Conservation (phyloP, 2,329 filamentous ascomycete species). For the Zasmidium angulare region DNA sequence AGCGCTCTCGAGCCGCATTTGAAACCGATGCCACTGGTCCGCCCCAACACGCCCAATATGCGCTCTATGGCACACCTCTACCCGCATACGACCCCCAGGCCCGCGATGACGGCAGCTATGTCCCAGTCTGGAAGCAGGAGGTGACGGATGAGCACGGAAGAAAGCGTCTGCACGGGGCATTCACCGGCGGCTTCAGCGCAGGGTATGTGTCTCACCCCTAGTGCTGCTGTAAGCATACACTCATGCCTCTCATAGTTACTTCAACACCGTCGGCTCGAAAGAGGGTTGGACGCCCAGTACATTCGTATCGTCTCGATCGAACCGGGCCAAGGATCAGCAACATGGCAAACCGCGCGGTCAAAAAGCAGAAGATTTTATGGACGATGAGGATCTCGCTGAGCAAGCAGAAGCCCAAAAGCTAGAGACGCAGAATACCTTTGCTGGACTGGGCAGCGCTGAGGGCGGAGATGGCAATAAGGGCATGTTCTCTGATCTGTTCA, state of each 20-base stretch:
- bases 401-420: constrained; percentile 74
- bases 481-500: constrained; percentile 70
- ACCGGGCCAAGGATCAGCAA: constrained; percentile 68
- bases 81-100: constrained; percentile 72
- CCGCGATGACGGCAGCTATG: constrained; percentile 86
- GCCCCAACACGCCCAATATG: constrained; percentile 67
- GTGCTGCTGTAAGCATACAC: background rate
- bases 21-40: constrained; percentile 65
- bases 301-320: constrained; percentile 85
- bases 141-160: constrained; percentile 89
- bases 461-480: constrained; percentile 51
- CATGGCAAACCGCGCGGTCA: constrained; percentile 50
- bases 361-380: constrained; percentile 91
- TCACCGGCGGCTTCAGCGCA: constrained; percentile 94
- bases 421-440: constrained; percentile 71
- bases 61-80: constrained; percentile 79
- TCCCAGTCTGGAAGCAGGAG: constrained; percentile 98
- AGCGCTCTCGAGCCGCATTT: constrained; percentile 75
- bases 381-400: constrained; percentile 90
- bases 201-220: constrained; percentile 57
- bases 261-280: constrained; percentile 96
- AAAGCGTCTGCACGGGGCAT: constrained; percentile 90
- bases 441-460: constrained; percentile 69
- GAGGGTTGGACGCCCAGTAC: constrained; percentile 94
- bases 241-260: constrained; percentile 63